Conservation (phyloP, 345 rosid genomes). For the Zanthoxylum bungeanum region DNA sequence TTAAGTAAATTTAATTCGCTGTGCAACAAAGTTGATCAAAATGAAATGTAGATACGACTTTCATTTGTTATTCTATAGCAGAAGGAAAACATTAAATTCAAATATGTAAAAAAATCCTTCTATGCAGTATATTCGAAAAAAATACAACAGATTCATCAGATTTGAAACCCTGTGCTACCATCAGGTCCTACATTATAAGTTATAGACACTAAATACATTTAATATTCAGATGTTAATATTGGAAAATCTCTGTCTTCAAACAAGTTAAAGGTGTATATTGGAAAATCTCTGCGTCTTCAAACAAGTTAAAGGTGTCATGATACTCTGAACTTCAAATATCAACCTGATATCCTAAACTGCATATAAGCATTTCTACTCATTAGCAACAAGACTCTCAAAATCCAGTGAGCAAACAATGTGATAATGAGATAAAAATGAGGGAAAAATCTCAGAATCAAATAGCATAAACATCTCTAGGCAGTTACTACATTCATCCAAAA, state of each 20-base stretch:
- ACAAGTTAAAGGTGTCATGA: not conserved
- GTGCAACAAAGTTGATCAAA: constrained; percentile 5
- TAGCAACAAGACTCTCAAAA: not conserved
- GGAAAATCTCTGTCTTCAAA: not conserved
- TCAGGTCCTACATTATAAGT: not conserved
- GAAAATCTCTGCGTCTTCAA: not conserved
- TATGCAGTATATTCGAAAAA: not conserved
- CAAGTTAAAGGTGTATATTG: not conserved
- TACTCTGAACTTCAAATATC: not conserved
- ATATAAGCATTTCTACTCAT: not conserved
- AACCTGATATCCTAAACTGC: not conserved
- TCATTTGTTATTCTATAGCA: not conserved
- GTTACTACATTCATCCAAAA: not conserved
- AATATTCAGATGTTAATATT: not conserved
- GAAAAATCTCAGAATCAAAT: not conserved
- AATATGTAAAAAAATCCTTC: not conserved
- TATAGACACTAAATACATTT: not conserved
- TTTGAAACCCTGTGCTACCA: not conserved
- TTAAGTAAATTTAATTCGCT: constrained; percentile 12
- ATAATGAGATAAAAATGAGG: not conserved
- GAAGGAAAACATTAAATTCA: not conserved
- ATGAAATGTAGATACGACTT: not conserved
- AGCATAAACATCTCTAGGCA: not conserved
- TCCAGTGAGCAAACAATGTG: not conserved
- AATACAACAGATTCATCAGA: not conserved